Evolutionary conservation across 2,329 filamentous ascomycete genomes (phyloP).

Genomic region (Talaromyces sp.): DNA sequence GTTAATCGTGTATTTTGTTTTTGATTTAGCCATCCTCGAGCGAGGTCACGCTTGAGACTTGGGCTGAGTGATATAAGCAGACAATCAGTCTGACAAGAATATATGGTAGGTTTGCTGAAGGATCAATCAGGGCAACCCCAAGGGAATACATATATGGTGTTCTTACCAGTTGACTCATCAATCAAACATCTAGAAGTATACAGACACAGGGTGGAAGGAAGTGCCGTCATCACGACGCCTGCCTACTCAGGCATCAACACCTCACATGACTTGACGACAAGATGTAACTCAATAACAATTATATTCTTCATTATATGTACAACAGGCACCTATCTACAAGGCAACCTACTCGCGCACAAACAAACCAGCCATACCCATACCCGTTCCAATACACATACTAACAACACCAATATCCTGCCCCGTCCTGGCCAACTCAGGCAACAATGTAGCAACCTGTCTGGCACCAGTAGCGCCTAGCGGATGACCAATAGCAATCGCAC

Average conservation of each 20-base stretch:
- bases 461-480: slow-evolving; percentile 73
- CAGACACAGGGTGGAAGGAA: background rate
- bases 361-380: slow-evolving; percentile 72
- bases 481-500: slow-evolving; percentile 69
- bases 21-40: background rate
- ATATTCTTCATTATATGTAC: slow-evolving; percentile 3
- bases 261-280: background rate
- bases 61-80: background rate
- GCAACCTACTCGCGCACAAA: slow-evolving; percentile 59
- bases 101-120: background rate
- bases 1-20: background rate
- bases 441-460: slow-evolving; percentile 72
- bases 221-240: background rate
- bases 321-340: background rate
- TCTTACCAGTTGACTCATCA: background rate
- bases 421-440: slow-evolving; percentile 66
- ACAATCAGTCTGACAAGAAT: background rate
- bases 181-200: background rate
- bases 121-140: background rate
- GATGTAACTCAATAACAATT: background rate
- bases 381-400: slow-evolving; percentile 85
- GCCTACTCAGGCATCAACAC: background rate
- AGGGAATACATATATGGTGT: background rate
- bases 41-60: background rate
- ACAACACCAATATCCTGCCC: slow-evolving; percentile 77